Conservation (phyloP, 306 rosid genomes). For the Glycine latifolia region DNA sequence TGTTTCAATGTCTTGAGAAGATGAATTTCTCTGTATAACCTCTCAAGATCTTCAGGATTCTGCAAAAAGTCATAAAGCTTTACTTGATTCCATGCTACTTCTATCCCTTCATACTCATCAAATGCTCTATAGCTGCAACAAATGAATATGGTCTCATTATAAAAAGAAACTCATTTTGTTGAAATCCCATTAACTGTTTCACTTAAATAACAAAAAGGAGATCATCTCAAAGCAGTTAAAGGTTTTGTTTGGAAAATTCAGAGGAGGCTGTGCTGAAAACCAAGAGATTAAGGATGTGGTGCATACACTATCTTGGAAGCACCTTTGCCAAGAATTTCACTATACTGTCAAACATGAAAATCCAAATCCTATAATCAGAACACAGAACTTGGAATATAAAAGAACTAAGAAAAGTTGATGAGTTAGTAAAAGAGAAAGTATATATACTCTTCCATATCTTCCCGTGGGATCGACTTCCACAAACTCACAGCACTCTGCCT, state of each 20-base stretch:
- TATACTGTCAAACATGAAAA: slow-evolving; percentile 65
- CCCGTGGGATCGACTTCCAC: slow-evolving; percentile 98
- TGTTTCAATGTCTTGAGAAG: slow-evolving; percentile 93
- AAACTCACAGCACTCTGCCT: slow-evolving; percentile 64
- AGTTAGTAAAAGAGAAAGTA: neutral
- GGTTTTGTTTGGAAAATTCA: slow-evolving; percentile 28
- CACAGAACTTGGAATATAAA: slow-evolving; percentile 22
- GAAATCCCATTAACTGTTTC: slow-evolving; percentile 28
- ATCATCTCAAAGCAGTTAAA: slow-evolving; percentile 21
- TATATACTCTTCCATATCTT: slow-evolving; percentile 97
- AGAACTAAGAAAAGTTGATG: slow-evolving; percentile 20
- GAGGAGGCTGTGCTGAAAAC: slow-evolving; percentile 13
- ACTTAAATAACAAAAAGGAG: slow-evolving; percentile 32
- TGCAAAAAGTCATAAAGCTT: slow-evolving; percentile 78
- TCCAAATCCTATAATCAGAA: slow-evolving; percentile 48
- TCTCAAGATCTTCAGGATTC: slow-evolving; percentile 87
- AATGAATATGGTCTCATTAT: slow-evolving; percentile 35
- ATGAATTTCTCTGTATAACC: slow-evolving; percentile 92
- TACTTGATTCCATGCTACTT: slow-evolving; percentile 99
- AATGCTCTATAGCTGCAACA: slow-evolving; percentile 83
- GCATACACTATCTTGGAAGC: slow-evolving; percentile 94
- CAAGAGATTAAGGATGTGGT: slow-evolving; percentile 36
- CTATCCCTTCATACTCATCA: slow-evolving; percentile 96
- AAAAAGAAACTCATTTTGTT: slow-evolving; percentile 20
- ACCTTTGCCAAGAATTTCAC: slow-evolving; percentile 97